These are phyloP conservation scores for Furcasterigmium furcatum DNA, from an alignment of 2,329 filamentous ascomycete genomes.

Conservation along the genomic window DNA sequence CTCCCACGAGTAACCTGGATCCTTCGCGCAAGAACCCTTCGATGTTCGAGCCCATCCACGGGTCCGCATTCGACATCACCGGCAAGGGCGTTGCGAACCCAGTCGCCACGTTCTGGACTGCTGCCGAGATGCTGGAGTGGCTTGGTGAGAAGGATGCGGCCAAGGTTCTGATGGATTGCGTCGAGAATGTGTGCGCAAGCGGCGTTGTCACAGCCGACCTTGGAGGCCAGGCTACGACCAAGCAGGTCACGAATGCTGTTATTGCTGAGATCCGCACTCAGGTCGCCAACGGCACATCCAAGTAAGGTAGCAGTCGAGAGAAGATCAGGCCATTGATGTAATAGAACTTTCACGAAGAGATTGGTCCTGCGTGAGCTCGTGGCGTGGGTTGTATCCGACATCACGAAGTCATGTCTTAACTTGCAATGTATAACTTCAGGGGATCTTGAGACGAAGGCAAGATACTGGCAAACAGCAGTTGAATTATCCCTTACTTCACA, in stretches of 20 bases:
- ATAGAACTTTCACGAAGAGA: slow-evolving; percentile 7
- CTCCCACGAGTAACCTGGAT: slow-evolving; percentile 63
- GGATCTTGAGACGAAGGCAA: too few relatives aligned
- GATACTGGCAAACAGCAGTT: too few relatives aligned
- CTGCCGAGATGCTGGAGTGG: slow-evolving; percentile 51
- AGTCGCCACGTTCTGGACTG: slow-evolving; percentile 52
- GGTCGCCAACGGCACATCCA: too few relatives aligned
- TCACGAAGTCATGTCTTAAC: too few relatives aligned
- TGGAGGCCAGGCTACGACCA: slow-evolving; percentile 30
- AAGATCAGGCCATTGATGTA: too few relatives aligned
- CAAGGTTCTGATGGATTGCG: slow-evolving; percentile 40
- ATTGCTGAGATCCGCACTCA: not conserved
- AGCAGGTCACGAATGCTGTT: slow-evolving; percentile 10
- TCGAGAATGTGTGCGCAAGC: slow-evolving; percentile 45
- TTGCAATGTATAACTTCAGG: too few relatives aligned
- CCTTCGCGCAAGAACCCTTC: slow-evolving; percentile 46
- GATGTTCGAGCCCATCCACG: slow-evolving; percentile 58
- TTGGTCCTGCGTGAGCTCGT: too few relatives aligned
- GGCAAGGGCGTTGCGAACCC: slow-evolving; percentile 52
- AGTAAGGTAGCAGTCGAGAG: too few relatives aligned
- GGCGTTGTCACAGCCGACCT: slow-evolving; percentile 49
- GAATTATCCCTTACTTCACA: too few relatives aligned
- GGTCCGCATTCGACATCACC: slow-evolving; percentile 51
- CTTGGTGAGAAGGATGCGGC: slow-evolving; percentile 46
- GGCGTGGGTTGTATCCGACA: too few relatives aligned